Evolutionary conservation across 1,139 yeast genomes (phyloP).

Genomic region (Debaryomyces robertsiae): DNA sequence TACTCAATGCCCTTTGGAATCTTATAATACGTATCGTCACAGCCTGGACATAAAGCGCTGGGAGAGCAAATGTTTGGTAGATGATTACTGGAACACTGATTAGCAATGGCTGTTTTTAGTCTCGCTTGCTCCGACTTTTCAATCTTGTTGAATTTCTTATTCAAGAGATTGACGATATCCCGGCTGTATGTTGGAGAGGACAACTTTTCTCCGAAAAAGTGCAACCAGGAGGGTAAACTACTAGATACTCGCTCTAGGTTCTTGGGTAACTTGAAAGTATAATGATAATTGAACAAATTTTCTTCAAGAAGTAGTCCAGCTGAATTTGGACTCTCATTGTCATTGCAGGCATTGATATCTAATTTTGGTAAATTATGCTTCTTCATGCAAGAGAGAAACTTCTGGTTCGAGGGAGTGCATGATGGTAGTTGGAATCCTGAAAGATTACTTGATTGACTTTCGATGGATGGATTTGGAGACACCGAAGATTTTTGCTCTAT

Average conservation of each 20-base stretch:
- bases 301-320: slow-evolving; percentile 30
- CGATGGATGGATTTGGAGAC: neutral
- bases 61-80: slow-evolving; percentile 45
- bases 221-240: slow-evolving; percentile 53
- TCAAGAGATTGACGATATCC: slow-evolving; percentile 36
- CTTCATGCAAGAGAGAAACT: slow-evolving; percentile 35
- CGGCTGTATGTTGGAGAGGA: slow-evolving; percentile 18
- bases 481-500: neutral
- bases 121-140: slow-evolving; percentile 54
- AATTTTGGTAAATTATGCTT: slow-evolving; percentile 26
- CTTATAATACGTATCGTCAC: slow-evolving; percentile 45
- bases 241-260: slow-evolving; percentile 22
- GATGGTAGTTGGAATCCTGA: slow-evolving; percentile 43
- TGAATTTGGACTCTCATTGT: slow-evolving; percentile 15
- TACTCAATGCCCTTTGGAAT: slow-evolving; percentile 57
- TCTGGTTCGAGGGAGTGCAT: slow-evolving; percentile 33
- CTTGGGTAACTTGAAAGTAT: slow-evolving; percentile 40
- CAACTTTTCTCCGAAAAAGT: slow-evolving; percentile 22
- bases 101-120: slow-evolving; percentile 36
- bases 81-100: slow-evolving; percentile 15
- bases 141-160: slow-evolving; percentile 45
- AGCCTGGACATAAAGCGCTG: slow-evolving; percentile 44
- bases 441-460: slow-evolving; percentile 14
- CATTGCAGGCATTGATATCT: slow-evolving; percentile 14
- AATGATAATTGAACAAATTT: slow-evolving; percentile 34